Conservation (phyloP, 352 stramenopile species). For the Globisporangium spiculum region DNA sequence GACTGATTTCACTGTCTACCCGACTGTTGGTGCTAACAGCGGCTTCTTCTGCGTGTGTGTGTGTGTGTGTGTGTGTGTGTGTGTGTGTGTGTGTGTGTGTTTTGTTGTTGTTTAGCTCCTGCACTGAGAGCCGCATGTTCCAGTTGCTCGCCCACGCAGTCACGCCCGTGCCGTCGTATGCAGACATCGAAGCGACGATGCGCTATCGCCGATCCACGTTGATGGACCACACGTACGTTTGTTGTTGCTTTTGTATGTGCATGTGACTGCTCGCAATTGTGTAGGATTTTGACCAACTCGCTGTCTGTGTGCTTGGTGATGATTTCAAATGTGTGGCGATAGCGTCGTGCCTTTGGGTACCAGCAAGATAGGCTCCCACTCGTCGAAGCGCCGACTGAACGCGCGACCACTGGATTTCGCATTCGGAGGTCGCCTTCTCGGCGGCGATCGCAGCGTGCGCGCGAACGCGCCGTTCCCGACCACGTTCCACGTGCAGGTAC, state of each 20-base stretch:
- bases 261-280: not conserved
- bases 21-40: slow-evolving; percentile 18
- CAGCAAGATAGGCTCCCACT: not conserved
- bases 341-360: slow-evolving; percentile 35
- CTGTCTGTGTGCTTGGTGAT: slow-evolving; percentile 3
- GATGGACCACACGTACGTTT: slow-evolving; percentile 45
- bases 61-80: not conserved
- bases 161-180: slow-evolving; percentile 57
- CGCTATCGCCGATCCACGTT: slow-evolving; percentile 35
- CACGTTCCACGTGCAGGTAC: slow-evolving; percentile 57
- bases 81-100: not conserved
- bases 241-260: not conserved
- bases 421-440: slow-evolving; percentile 43
- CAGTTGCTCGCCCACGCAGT: slow-evolving; percentile 71
- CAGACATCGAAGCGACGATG: slow-evolving; percentile 50
- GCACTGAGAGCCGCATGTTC: slow-evolving; percentile 60
- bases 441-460: slow-evolving; percentile 64
- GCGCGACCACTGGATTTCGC: slow-evolving; percentile 39
- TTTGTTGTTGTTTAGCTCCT: slow-evolving; percentile 23
- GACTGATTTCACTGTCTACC: no score
- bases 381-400: not conserved
- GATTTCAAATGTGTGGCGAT: not conserved
- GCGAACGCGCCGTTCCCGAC: slow-evolving; percentile 64
- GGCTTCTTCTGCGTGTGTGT: not conserved
- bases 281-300: not conserved